A percentile compares a stretch with the other conserved stretches of the same genome.
These are phyloP conservation scores for Macadamia integrifolia DNA, from an alignment of 164 flowering plant genomes.

Conservation along the genomic window DNA sequence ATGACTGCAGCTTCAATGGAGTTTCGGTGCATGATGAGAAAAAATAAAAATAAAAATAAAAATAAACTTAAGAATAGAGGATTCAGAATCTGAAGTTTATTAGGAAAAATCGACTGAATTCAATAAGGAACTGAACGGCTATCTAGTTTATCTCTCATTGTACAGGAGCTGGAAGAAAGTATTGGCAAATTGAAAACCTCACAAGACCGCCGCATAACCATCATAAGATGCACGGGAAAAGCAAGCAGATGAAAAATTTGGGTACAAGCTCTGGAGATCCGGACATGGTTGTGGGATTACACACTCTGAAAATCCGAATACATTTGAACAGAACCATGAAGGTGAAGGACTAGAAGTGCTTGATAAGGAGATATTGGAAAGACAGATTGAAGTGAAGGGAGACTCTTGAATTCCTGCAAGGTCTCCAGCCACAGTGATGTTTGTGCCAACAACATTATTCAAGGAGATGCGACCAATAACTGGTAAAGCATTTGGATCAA, in stretches of 20 bases:
- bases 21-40: not conserved
- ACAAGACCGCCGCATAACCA: conserved; percentile 17
- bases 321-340: conserved; percentile 60
- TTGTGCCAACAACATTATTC: conserved; percentile 41
- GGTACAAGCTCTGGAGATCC: conserved; percentile 19
- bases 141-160: conserved; percentile 4
- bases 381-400: conserved; percentile 56
- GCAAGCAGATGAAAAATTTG: conserved; percentile 29
- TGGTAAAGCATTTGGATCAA: conserved; percentile 51
- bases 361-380: conserved; percentile 46
- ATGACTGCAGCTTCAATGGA: not conserved
- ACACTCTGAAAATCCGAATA: conserved; percentile 37
- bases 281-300: conserved; percentile 47
- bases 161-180: conserved; percentile 8
- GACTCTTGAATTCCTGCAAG: conserved; percentile 49
- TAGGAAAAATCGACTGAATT: conserved; percentile 14
- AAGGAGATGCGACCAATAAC: conserved; percentile 37
- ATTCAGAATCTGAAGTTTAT: conserved; percentile 13
- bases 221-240: conserved; percentile 16
- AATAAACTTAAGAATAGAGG: conserved; percentile 3
- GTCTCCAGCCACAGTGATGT: conserved; percentile 46
- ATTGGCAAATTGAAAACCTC: not conserved
- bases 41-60: too few relatives aligned
- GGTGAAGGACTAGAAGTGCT: conserved; percentile 25
- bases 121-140: conserved; percentile 4